phyloP scores from a whole-genome alignment of 2,329 filamentous ascomycete genomes.

The Diplodia corticola region DNA sequence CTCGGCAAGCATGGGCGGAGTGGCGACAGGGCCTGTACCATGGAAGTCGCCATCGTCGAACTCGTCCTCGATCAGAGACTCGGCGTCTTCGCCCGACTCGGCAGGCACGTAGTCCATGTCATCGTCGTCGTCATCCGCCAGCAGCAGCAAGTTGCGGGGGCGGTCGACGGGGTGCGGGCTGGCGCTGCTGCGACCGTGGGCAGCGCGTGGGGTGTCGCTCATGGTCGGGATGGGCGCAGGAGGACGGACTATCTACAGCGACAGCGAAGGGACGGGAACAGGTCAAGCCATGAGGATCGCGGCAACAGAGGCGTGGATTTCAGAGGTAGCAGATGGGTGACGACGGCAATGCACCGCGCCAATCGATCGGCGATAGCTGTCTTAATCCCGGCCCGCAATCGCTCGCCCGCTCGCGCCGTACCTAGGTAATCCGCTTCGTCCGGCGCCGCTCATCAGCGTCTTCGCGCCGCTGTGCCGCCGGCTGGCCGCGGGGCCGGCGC shows the following conservation, averaged over 20 bases:
- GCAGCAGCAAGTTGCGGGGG: conserved; percentile 30
- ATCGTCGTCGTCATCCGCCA: conserved; percentile 47
- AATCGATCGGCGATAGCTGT: conserved; percentile 15
- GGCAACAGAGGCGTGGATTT: not conserved
- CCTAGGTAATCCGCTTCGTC: too few species aligned
- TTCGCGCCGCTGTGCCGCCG: too few species aligned
- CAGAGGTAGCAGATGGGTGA: not conserved
- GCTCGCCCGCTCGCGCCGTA: not conserved
- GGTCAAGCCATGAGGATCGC: not conserved
- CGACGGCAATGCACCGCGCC: conserved; percentile 13
- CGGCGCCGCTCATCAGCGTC: not conserved
- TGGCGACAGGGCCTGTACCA: conserved; percentile 29
- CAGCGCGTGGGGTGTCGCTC: conserved; percentile 5
- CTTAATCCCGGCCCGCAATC: conserved; percentile 3
- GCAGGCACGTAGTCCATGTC: conserved; percentile 52
- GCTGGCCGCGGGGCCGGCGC: not conserved
- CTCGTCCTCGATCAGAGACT: conserved; percentile 41
- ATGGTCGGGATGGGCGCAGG: conserved; percentile 5
- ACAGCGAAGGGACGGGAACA: not conserved
- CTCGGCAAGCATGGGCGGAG: conserved; percentile 20
- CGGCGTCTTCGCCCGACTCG: conserved; percentile 40
- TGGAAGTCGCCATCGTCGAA: conserved; percentile 39
- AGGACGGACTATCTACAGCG: not conserved
- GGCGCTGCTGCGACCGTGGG: conserved; percentile 4
- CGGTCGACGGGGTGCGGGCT: not conserved